Evolutionary conservation across 225 moss, liverwort and hornwort genomes (phyloP), one percentile per base, ranked within the genome.

Genomic region (Thuidium tamariscinum): DNA sequence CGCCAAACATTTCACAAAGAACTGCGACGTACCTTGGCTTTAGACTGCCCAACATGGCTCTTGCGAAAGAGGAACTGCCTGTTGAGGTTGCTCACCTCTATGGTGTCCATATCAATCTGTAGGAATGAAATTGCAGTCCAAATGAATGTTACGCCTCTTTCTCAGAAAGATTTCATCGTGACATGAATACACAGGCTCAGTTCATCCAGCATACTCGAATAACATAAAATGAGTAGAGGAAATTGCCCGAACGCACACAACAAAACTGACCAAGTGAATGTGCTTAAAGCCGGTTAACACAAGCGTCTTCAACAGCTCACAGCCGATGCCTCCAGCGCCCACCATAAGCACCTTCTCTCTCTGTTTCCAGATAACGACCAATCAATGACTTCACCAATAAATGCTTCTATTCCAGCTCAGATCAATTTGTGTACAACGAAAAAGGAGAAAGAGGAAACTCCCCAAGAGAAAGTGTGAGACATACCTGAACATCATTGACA

Each of bases 31-130:
- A 96, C 98, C 92, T 97, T 95, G 44, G 98, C 96, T 95, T 99
- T 99, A 7, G 98, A 97, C 88, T 95, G 97, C 77, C 97, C 97
- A 69, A 99, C 98, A 88, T 99, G 98, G 67, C 92, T 91, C 92
- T 99, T 99, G 82, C 98, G 96, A 87, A 99, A 97, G 65, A 99
- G 92, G 62, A 99, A 97, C 83, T 99, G 98, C 81, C 98, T 90
- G 89, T 99, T 99, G 84, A 99, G 94, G 85, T 99, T 99, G 92
- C 98, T 99, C 57, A 99, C 98, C 92, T 99, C 98, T 60, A 99
- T 99, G 46, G 97, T 97, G 85, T 99, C 98, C 98, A 99, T 95
- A 80, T 99, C 98, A 85, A 98, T 96, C 96, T 97, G 94, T 84
- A 80, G 86, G 44, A 83, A 83, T 48, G 83, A 70, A 80, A 86